phyloP scores from a whole-genome alignment of 1,284 basidiomycete species.

The Sutorius eximius region DNA sequence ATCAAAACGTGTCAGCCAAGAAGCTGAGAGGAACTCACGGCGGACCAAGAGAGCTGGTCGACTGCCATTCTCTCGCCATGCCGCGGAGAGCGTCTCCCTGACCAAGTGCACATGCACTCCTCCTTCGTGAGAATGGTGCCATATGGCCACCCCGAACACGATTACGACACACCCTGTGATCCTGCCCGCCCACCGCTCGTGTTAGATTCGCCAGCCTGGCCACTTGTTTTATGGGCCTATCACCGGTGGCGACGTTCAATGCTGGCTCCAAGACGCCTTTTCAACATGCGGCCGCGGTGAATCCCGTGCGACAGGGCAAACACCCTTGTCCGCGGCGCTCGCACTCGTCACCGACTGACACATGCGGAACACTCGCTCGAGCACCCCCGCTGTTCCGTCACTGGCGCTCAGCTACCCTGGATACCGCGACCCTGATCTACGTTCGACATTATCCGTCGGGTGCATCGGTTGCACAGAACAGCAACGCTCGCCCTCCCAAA shows the following conservation, averaged over 20 bases:
- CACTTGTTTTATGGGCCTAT: not conserved
- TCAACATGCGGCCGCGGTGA: constrained; percentile 19
- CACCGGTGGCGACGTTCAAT: constrained; percentile 2
- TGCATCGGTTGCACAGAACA: not conserved
- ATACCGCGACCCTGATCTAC: constrained; percentile 21
- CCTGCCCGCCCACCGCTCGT: not conserved
- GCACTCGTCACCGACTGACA: not conserved
- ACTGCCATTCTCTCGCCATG: constrained; percentile 14
- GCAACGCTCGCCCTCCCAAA: not conserved
- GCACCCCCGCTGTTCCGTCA: not conserved
- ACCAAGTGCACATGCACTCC: not conserved
- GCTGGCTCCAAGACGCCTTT: not conserved
- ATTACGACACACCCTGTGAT: constrained; percentile 4
- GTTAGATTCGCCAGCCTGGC: constrained; percentile 14
- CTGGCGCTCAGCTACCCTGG: constrained; percentile 1
- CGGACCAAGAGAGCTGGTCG: constrained; percentile 1
- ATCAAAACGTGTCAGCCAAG: constrained; percentile 22
- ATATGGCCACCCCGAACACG: not conserved
- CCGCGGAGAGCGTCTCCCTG: constrained; percentile 4
- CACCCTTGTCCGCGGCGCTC: constrained; percentile 20
- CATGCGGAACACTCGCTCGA: not conserved
- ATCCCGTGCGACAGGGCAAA: constrained; percentile 9
- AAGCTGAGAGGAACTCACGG: constrained; percentile 5
- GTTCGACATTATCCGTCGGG: not conserved
- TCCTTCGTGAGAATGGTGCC: constrained; percentile 16